Base-by-base conservation (phyloP, 1,284 basidiomycete species). In the Marasmius oreades region DNA sequence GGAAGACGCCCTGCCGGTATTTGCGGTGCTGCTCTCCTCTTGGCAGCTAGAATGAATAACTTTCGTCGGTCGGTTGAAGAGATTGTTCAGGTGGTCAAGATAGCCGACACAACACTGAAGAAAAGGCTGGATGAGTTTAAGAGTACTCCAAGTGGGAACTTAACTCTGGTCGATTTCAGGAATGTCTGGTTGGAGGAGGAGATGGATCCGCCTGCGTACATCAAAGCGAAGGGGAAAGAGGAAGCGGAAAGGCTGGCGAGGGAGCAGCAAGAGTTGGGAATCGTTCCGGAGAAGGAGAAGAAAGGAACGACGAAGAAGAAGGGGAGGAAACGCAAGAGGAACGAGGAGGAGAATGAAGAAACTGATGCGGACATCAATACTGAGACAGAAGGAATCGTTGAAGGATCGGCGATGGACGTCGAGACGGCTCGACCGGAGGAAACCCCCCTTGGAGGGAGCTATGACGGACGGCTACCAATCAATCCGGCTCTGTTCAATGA, bases 41-140 rank as follows among this genome's bases (percentile, higher is more conserved):
- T 99, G 18, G 97, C 97, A 0, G 96, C 95, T 31, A 86, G 97
- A 20, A 99, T 99, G 97, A 98, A 97, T 73, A 95, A 98, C 69
- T 99, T 97, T 68, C 79, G 95, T 37, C 80, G 97, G 45, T 92
- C 88, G 22, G 81, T 98, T 2, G 91, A 95, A 66, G 97, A 99
- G 72, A 90, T 99, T 53, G 95, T 98, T 11, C 94, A 97, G 69
- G 95, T 99, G 7, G 97, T 99, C 64, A 99, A 99, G 75, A 98
- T 98, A 62, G 94, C 95, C 24, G 95, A 98, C 63, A 88, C 88
- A 6, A 99, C 97, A 2, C 76, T 99, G 55, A 88, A 90, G 73
- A 96, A 96, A 71, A 84, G 97, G 16, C 76, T 99, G n/a, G 90
- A 95, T 23, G 97, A 99, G 74, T 99, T 99, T 76, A 92, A 89